Evolutionary conservation across 177 flowering plant genomes (phyloP), one percentile per base, ranked within the genome.

Genomic region (Vitis hybrid): DNA sequence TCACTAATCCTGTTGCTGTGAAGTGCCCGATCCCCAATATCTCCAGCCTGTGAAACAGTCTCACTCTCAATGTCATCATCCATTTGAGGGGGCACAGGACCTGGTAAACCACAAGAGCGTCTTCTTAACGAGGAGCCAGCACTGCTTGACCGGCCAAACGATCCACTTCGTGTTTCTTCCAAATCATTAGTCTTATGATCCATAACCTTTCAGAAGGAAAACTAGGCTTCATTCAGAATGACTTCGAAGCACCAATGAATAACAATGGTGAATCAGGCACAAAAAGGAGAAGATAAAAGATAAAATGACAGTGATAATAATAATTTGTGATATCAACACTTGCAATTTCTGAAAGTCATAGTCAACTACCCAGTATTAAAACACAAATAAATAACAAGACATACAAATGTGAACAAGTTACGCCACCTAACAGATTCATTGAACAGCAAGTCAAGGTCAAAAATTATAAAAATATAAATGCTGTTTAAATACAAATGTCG

Each of bases 21-120:
- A 72, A 91, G 72, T 30, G 84, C 88, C 21, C 89, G 74, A 63
- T 86, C 93, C 32, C 97, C 95, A 59, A 81, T 84, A 76, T 92
- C 97, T 21, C 97, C 95, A 3, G 95, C 92, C 72, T 84, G 87
- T n/a, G 97, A 89, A 63, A 83, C 90, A 63, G 61, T 66, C 74
- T 81, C 90, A 58, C 74, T 81, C 73, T 86, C 90, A 65, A 69
- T 58, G 14, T 85, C 86, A 61, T 84, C 86, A 57, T 79, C 75
- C 17, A 50, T 2, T 63, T 75, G 77, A 52, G 63, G 48, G 46
- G 73, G 27, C 6, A 54, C 27, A 64, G 58, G 60, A 64, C 64
- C 66, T 24, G 84, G 71, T 62, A 76, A 71, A 57, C 78, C 74
- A 6, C 75, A 64, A 10, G 92, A 83, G n/a, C 64, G 77, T 58